These are phyloP conservation scores for Periconia sp. DNA, from an alignment of 2,329 filamentous ascomycete species.

Conservation along the genomic window DNA sequence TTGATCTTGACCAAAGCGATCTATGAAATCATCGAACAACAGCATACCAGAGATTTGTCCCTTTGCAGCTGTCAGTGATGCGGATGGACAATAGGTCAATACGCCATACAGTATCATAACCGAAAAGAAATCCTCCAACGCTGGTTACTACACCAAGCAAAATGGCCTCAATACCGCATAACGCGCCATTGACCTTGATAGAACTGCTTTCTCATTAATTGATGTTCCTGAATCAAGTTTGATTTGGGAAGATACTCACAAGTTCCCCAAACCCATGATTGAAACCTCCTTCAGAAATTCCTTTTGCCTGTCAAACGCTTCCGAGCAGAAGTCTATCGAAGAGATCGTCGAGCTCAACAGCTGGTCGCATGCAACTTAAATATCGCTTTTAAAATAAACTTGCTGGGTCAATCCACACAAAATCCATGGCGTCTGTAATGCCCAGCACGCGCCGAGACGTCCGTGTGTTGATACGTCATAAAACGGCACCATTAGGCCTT, in stretches of 20 bases:
- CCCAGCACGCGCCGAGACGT: constrained; percentile 5
- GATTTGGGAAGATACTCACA: constrained; percentile 10
- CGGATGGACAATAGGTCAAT: not conserved
- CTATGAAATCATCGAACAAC: constrained; percentile 53
- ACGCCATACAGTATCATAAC: constrained; percentile 58
- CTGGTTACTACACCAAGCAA: constrained; percentile 60
- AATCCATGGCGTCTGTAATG: constrained; percentile 4
- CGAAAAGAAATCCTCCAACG: constrained; percentile 64
- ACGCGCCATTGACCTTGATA: constrained; percentile 33
- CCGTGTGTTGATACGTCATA: constrained; percentile 4
- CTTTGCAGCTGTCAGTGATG: constrained; percentile 6
- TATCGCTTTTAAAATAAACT: not conserved
- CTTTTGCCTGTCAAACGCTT: not conserved
- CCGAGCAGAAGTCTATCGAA: not conserved
- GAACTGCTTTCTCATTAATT: constrained; percentile 19
- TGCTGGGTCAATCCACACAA: not conserved
- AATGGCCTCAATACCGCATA: constrained; percentile 40
- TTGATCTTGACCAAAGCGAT: constrained; percentile 57
- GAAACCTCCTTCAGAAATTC: not conserved
- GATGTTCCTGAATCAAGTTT: not conserved
- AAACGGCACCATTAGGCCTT: not conserved
- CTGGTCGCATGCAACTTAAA: not conserved
- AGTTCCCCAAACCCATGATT: constrained; percentile 29
- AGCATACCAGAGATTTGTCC: constrained; percentile 44
- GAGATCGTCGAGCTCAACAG: not conserved